Evolutionary conservation across 2,329 filamentous ascomycete genomes (phyloP), one percentile per base, ranked within the genome.

Genomic region (Mariannaea sp.): DNA sequence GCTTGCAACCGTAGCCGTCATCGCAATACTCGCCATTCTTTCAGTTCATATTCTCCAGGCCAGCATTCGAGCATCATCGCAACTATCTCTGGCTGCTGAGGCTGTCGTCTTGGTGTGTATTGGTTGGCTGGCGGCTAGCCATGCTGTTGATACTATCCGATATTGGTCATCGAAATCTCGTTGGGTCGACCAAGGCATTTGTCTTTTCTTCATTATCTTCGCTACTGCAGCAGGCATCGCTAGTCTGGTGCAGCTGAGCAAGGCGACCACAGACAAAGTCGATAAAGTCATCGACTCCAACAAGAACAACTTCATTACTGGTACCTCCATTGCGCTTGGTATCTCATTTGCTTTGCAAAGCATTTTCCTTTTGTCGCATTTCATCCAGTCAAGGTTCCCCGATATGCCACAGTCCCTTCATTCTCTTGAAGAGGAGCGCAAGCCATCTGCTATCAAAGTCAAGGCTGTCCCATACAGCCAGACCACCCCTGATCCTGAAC

Each of bases 391-490:
- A 17, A 72, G 77, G 20, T 50, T 53, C 13, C 55, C 47, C 29
- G 55, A 65, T 16, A 52, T 55, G 40, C 41, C 55, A 16, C 53
- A 53, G 19, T 66, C 64, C 7, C 51, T 65, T 13, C 62, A 65
- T 19, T 62, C 49, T 7, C 49, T 62, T 3, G 61, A 65, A 27
- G 58, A 65, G 9, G 59, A 61, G 17, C 59, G 60, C n/a, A 42
- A 60, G 12, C 41, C 61, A 14, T 56, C 64, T 8, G 51, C 45
- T 14, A 59, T 56, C 39, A 64, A 75, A n/a, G 68, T 82, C 60
- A 84, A 83, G 67, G 73, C 80, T 4, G 73, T 83, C 16, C 78
- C 75, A 2, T 84, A 84, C 62, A 74, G 77, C 63, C 69, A 76
- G 56, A 78, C 79, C 0, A 66, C 68, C 24, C 71, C 72, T 7